These are phyloP conservation scores for Scleromitrula shiraiana DNA, from an alignment of 2,329 filamentous ascomycete genomes.

Conservation along the genomic window DNA sequence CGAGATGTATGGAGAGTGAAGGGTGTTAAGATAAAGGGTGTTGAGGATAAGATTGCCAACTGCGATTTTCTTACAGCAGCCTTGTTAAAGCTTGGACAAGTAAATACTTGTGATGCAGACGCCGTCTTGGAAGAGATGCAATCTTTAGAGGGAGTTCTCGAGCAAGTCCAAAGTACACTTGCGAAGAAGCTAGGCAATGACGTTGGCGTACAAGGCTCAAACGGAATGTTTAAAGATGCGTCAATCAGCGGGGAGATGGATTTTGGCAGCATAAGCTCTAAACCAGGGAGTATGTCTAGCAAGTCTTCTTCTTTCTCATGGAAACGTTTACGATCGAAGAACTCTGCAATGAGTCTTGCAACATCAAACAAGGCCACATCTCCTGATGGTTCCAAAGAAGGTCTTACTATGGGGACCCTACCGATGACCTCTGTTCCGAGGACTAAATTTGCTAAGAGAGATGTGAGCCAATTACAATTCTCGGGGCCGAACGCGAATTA, in stretches of 20 bases:
- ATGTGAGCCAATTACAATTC: constrained; percentile 61
- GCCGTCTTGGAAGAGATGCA: constrained; percentile 94
- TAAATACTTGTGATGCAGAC: constrained; percentile 86
- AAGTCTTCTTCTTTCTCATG: constrained; percentile 82
- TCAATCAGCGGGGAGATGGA: constrained; percentile 35
- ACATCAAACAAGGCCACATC: constrained; percentile 39
- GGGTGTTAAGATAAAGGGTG: constrained; percentile 80
- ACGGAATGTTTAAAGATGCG: constrained; percentile 68
- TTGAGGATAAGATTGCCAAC: constrained; percentile 90
- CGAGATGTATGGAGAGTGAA: constrained; percentile 91
- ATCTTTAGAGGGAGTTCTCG: constrained; percentile 72
- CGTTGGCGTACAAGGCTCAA: constrained; percentile 71
- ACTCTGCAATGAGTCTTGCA: constrained; percentile 57
- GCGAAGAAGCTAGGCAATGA: constrained; percentile 86
- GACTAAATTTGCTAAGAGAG: constrained; percentile 62
- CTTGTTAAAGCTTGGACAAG: constrained; percentile 70
- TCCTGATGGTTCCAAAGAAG: constrained; percentile 47
- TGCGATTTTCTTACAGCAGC: constrained; percentile 89
- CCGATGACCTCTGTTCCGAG: constrained; percentile 63
- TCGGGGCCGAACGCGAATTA: constrained; percentile 81
- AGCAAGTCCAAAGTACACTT: constrained; percentile 71
- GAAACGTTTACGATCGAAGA: constrained; percentile 85
- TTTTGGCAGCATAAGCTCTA: constrained; percentile 35
- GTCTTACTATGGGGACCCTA: constrained; percentile 61
- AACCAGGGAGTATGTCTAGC: constrained; percentile 54